phyloP scores from a whole-genome alignment of 2,329 filamentous ascomycete species.

The Diplodia sapinea region DNA sequence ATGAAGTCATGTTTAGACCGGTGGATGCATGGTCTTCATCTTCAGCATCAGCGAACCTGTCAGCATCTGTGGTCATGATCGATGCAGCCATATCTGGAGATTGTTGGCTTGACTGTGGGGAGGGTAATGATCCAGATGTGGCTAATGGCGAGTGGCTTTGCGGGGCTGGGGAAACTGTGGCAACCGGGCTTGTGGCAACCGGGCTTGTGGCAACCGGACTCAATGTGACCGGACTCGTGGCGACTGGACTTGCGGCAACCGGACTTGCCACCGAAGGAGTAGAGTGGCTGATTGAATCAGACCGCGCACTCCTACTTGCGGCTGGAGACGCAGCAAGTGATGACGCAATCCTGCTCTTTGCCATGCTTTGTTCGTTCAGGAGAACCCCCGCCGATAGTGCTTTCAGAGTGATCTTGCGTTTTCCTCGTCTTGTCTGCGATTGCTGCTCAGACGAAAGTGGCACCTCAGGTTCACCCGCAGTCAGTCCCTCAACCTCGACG shows the following conservation, averaged over 20 bases:
- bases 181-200: slow-evolving; percentile 7
- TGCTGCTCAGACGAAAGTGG: slow-evolving; percentile 9
- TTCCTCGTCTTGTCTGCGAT: slow-evolving; percentile 61
- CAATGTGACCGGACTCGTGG: slow-evolving; percentile 8
- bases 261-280: neutral
- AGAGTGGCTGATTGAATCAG: slow-evolving; percentile 5
- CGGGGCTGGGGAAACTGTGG: slow-evolving; percentile 4
- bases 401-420: slow-evolving; percentile 68
- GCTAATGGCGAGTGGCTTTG: slow-evolving; percentile 2
- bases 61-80: slow-evolving; percentile 45
- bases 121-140: neutral
- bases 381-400: slow-evolving; percentile 66
- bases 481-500: slow-evolving; percentile 70
- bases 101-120: slow-evolving; percentile 17
- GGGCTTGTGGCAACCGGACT: slow-evolving; percentile 9
- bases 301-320: slow-evolving; percentile 1
- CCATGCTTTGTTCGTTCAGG: slow-evolving; percentile 27
- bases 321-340: slow-evolving; percentile 10
- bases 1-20: neutral
- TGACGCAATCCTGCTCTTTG: slow-evolving; percentile 21
- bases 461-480: slow-evolving; percentile 36
- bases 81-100: slow-evolving; percentile 37
- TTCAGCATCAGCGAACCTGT: slow-evolving; percentile 51
- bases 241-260: slow-evolving; percentile 1
- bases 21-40: slow-evolving; percentile 40